These are phyloP conservation scores for Spencermartinsiella europaea DNA, from an alignment of 805 yeast species.

Conservation along the genomic window DNA sequence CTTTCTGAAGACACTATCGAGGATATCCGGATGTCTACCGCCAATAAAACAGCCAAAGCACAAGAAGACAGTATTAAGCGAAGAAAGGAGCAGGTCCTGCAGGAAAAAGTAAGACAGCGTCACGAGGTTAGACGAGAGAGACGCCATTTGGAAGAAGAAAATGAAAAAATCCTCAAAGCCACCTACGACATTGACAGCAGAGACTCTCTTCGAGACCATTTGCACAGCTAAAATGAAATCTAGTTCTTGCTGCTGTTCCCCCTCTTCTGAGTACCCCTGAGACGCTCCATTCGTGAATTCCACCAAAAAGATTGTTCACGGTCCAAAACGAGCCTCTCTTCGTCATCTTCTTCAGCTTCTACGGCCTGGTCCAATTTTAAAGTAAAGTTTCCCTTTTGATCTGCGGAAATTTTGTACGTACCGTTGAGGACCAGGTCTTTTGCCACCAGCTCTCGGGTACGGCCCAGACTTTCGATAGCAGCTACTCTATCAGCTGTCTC, in stretches of 20 bases:
- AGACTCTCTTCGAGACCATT: neutral
- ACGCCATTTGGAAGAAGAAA: neutral
- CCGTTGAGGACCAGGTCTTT: slow-evolving; percentile 54
- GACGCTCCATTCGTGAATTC: slow-evolving; percentile 18
- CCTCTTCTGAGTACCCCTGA: slow-evolving; percentile 1
- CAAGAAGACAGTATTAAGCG: neutral
- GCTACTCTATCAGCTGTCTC: slow-evolving; percentile 64
- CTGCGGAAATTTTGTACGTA: slow-evolving; percentile 19
- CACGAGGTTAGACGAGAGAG: neutral
- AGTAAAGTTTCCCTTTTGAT: slow-evolving; percentile 1
- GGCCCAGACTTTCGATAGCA: slow-evolving; percentile 69
- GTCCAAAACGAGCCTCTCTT: slow-evolving; percentile 18
- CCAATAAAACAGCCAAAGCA: neutral
- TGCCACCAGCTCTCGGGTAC: slow-evolving; percentile 70
- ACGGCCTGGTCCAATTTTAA: slow-evolving; percentile 15
- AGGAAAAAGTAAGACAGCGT: neutral
- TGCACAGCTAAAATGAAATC: neutral
- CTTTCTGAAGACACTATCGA: neutral
- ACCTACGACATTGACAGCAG: slow-evolving; percentile 5
- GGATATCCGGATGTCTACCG: neutral
- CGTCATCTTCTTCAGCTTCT: slow-evolving; percentile 18
- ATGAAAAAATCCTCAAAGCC: slow-evolving; percentile 4
- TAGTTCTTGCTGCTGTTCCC: neutral
- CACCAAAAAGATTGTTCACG: slow-evolving; percentile 20
- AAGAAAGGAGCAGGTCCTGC: neutral